Evolutionary conservation across 768 basidiomycete species (phyloP), one percentile per base, ranked within the genome.

Genomic region (Boletus coccyginus): DNA sequence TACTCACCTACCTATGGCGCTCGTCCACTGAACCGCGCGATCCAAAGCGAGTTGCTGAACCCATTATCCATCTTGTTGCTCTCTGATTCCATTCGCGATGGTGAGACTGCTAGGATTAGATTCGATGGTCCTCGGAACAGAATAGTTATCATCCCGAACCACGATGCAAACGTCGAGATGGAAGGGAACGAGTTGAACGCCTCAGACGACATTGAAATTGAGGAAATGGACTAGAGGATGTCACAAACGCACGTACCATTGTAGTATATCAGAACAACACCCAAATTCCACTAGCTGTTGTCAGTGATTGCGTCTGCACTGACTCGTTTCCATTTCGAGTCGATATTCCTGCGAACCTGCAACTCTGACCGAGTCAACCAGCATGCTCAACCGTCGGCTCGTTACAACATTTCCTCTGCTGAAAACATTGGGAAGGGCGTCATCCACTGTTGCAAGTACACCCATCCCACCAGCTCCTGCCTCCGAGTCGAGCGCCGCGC

Each of bases 21-120:
- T 53, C 85, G 96, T 41, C 97, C 96, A 1, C 81, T 98, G 60
- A 92, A 92, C 67, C 83, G 94, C 35, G 83, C 90, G 5, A 95
- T 99, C 62, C 95, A 97, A 73, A 87, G 81, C 63, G 93, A 98
- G 65, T 79, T 99, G 36, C 80, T 98, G 65, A 95, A 97, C 69
- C 96, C 95, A 13, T 75, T 98, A 38, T 92, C 92, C 16, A 76
- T 88, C 53, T 80, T 90, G 78, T 79, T 98, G 42, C 84, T 98
- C 46, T 87, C 92, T 40, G 90, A 90, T 62, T 81, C 85, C 42
- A 77, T 98, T 50, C 78, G 84, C 41, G 94, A 98, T 51, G 87
- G 86, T 14, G 96, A 98, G 73, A 81, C 70, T 0, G 89, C 90
- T 8, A 72, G 73, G 29, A 79, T 98, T 50, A 80, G 81, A 24